Base-by-base conservation (phyloP, 202 grass and related monocot species). In the Carex sylvatica region DNA sequence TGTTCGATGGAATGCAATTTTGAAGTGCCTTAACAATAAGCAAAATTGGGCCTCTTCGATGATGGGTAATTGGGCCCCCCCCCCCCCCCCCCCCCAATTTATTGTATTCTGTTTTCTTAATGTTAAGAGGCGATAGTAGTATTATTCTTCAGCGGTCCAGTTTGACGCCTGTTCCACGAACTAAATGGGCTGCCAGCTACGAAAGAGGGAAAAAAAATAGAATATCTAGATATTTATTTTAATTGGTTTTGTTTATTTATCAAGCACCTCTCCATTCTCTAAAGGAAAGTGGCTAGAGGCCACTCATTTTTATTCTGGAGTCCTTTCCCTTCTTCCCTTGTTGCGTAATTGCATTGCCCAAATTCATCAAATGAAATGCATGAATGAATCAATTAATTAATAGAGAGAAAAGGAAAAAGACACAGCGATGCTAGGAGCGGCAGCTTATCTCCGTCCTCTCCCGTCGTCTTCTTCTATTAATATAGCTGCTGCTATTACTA, bases 371-470 rank as follows among this genome's bases (percentile, higher is more conserved):
- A 40, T 33, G 62, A 65, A 33, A 26, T 28, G 46, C 46, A 13
- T 49, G 46, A 49, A 49, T 49, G 46, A 49, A 49, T 49, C 10
- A 13, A 12, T 13, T 3, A 49, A 49, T 49, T 12, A 13, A 49
- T 49, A 49, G 46, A 49, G 11, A 49, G 46, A 49, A 49, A 49
- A 2, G 46, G 10, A 49, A 49, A 49, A 9, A 61, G 20, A 61
- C 58, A 14, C 18, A 20, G 28, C 36, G 16, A 80, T 80, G 77
- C 56, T 61, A 46, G 77, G 56, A 56, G 9, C 9, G 13, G 68
- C 38, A 22, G 55, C 64, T 47, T 83, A 69, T 83, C 65, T 83
- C 80, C 80, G 70, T 44, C 65, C 80, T 70, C 80, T 83, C 18
- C 56, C 9, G 2, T 22, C 30, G 4, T 6, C 65, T 31, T 71